Conservation (phyloP, 164 flowering plant genomes). For the Saururus chinensis region DNA sequence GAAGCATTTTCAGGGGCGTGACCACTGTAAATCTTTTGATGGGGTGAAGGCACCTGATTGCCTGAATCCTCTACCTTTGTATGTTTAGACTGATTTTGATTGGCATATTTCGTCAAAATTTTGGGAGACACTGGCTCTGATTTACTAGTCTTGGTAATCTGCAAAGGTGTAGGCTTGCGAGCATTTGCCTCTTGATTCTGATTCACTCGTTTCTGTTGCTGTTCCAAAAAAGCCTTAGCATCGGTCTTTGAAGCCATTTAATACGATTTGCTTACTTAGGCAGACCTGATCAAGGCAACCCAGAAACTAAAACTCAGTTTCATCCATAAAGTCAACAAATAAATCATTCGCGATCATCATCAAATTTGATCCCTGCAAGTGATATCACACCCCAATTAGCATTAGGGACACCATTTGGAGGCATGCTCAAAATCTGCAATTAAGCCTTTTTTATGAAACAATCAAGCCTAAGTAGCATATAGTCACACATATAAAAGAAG, state of each 20-base stretch:
- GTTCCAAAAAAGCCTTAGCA: slow-evolving; percentile 17
- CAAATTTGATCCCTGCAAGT: too few species aligned
- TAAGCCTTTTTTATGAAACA: too few species aligned
- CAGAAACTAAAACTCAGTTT: too few species aligned
- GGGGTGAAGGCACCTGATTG: not conserved
- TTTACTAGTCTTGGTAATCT: slow-evolving; percentile 24
- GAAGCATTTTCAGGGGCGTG: slow-evolving; percentile 4
- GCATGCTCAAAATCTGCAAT: too few species aligned
- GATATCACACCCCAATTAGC: too few species aligned
- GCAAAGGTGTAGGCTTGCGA: slow-evolving; percentile 23
- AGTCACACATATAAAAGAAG: too few species aligned
- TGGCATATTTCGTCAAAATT: slow-evolving; percentile 11
- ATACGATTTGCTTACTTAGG: not conserved
- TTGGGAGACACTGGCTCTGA: slow-evolving; percentile 23
- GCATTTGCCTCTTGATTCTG: slow-evolving; percentile 17
- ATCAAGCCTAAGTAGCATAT: too few species aligned
- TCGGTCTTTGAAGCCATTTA: slow-evolving; percentile 37
- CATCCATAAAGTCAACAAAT: too few species aligned
- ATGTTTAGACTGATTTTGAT: slow-evolving; percentile 13
- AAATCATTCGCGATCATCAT: too few species aligned
- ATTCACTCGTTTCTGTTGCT: slow-evolving; percentile 22
- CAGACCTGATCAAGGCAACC: too few species aligned
- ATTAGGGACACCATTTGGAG: too few species aligned
- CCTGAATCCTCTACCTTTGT: not conserved
- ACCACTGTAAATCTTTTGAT: not conserved